These are phyloP conservation scores for Pseudogymnoascus sp. DNA, from an alignment of 2,329 filamentous ascomycete species.

Conservation along the genomic window DNA sequence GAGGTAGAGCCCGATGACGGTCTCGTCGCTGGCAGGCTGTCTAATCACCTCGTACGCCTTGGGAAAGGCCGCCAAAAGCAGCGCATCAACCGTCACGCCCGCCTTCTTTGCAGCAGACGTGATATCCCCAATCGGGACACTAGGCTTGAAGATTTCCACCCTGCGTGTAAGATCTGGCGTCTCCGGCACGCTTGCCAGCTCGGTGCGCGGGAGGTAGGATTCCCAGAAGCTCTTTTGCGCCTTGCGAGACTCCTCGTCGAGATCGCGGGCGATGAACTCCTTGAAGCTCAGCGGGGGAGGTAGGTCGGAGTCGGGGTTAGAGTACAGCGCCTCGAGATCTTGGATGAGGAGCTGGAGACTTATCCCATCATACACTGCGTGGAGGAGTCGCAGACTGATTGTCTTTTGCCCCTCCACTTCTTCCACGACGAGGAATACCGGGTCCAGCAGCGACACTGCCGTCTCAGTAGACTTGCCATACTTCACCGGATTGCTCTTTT, in stretches of 20 bases:
- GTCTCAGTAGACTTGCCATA: constrained; percentile 12
- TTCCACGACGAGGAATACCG: constrained; percentile 22
- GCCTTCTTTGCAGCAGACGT: constrained; percentile 37
- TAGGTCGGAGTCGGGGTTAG: constrained; percentile 15
- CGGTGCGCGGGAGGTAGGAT: constrained; percentile 33
- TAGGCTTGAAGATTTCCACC: constrained; percentile 39
- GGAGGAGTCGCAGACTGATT: constrained; percentile 59
- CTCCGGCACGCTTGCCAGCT: constrained; percentile 16
- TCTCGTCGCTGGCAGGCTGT: constrained; percentile 27
- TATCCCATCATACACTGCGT: constrained; percentile 81
- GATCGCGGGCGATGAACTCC: constrained; percentile 30
- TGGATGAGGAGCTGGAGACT: constrained; percentile 61
- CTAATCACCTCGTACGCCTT: constrained; percentile 27
- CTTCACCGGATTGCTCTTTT: constrained; percentile 29
- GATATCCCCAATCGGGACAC: constrained; percentile 32
- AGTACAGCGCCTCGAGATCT: constrained; percentile 40
- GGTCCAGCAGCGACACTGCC: constrained; percentile 14
- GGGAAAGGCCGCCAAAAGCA: constrained; percentile 69
- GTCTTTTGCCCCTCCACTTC: background rate
- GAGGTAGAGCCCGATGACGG: constrained; percentile 73
- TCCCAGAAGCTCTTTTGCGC: constrained; percentile 37
- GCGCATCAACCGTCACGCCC: constrained; percentile 62
- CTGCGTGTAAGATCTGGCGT: constrained; percentile 17
- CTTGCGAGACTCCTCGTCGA: background rate
- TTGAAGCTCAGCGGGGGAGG: constrained; percentile 15